phyloP scores from a whole-genome alignment of 768 basidiomycete species.

The Amanita inopinata region DNA sequence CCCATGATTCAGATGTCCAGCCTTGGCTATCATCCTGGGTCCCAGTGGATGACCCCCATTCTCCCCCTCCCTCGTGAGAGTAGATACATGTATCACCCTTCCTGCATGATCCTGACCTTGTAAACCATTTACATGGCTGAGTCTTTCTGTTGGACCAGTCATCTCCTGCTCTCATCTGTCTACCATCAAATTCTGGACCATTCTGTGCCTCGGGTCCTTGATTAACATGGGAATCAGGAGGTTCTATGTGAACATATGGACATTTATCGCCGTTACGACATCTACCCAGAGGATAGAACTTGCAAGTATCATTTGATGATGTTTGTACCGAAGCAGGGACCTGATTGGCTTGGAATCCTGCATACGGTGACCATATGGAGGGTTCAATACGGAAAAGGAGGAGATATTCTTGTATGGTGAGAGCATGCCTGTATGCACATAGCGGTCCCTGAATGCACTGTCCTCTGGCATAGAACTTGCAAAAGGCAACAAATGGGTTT shows the following conservation, averaged over 20 bases:
- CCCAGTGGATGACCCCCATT: too few species aligned
- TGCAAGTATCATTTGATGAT: slow-evolving; percentile 17
- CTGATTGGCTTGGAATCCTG: neutral
- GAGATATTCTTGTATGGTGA: slow-evolving; percentile 28
- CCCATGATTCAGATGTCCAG: neutral
- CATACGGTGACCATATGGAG: slow-evolving; percentile 15
- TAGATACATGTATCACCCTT: slow-evolving; percentile 16
- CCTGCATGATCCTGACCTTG: slow-evolving; percentile 14
- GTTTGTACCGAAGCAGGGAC: neutral
- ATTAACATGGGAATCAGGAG: slow-evolving; percentile 7
- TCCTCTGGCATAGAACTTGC: slow-evolving; percentile 30
- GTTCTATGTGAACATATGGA: slow-evolving; percentile 24
- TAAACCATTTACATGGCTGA: slow-evolving; percentile 17
- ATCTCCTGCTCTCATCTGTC: slow-evolving; percentile 2
- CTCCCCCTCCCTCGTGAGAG: slow-evolving; percentile 13
- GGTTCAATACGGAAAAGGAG: slow-evolving; percentile 30
- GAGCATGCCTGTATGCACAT: slow-evolving; percentile 31
- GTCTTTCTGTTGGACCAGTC: neutral
- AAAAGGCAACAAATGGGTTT: slow-evolving; percentile 24
- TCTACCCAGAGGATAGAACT: slow-evolving; percentile 26
- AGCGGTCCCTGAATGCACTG: slow-evolving; percentile 21
- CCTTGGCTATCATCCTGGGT: too few species aligned
- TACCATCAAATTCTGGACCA: slow-evolving; percentile 8
- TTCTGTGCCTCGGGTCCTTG: neutral
- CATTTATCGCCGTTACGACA: slow-evolving; percentile 30